These are phyloP conservation scores for Meyerozyma athensensis DNA, from an alignment of 1,139 yeast genomes.

Conservation along the genomic window DNA sequence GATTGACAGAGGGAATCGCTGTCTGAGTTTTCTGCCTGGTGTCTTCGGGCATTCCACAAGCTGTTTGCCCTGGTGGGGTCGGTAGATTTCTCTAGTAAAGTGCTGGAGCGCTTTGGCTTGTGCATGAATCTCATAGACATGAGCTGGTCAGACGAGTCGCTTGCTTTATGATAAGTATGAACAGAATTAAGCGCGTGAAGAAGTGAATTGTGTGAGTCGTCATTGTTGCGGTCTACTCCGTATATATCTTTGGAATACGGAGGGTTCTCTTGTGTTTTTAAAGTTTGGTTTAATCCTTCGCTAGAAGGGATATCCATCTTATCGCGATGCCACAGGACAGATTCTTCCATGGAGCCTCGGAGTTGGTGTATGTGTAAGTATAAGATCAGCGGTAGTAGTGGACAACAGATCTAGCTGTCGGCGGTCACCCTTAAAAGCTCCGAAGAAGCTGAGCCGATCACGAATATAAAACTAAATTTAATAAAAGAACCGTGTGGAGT, in stretches of 20 bases:
- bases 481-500: too few species aligned
- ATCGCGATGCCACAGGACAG: not conserved
- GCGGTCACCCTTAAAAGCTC: not conserved
- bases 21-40: not conserved
- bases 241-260: too few species aligned
- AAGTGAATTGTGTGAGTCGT: not conserved
- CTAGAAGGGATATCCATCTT: not conserved
- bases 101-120: conserved; percentile 35
- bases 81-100: conserved; percentile 27
- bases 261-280: too few species aligned
- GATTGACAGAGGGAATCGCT: conserved; percentile 4
- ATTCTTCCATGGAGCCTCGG: not conserved
- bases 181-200: not conserved
- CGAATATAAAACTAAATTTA: too few species aligned
- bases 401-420: not conserved
- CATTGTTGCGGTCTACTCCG: too few species aligned
- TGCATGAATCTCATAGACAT: conserved; percentile 38
- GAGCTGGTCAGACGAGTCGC: conserved; percentile 7
- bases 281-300: too few species aligned
- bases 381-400: not conserved
- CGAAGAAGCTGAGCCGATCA: too few species aligned
- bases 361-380: not conserved
- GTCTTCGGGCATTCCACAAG: conserved; percentile 15
- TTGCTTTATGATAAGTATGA: not conserved
- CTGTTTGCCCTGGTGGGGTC: conserved; percentile 35